Base-by-base conservation (phyloP, 2,329 filamentous ascomycete species). In the Ceratocystis papillata region DNA sequence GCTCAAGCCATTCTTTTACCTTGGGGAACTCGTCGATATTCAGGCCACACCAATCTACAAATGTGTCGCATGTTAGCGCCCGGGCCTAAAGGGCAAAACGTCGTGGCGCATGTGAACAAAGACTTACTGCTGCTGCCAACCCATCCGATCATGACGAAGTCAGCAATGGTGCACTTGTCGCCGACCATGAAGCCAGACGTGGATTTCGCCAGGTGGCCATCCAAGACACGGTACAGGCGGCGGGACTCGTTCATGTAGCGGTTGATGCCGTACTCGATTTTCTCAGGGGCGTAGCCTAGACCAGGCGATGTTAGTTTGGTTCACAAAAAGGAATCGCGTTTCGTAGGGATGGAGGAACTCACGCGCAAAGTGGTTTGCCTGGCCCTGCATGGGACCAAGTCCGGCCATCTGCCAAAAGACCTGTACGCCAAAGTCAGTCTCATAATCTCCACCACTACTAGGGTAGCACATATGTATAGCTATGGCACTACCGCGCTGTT, bases 121-220 rank as follows among this genome's bases (percentile, higher is more conserved):
- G 3, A 76, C 77, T 69, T 73, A 83, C 81, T 74, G 45, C 77
- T 74, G 15, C 74, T 64, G 3, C 84, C 79, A 3, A 93, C 80
- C 90, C 90, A 95, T 30, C 89, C 89, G 82, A 87, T 91, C 74
- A 84, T 83, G 53, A 89, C 80, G 68, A 96, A 88, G 74, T 96
- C 91, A 1, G 89, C 90, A 70, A 89, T 84, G 55, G 87, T 90
- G 68, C 81, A 78, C 69, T 83, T 83, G 73, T 89, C 83, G 45
- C 88, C 88, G 57, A 87, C 85, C 12, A 87, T 75, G 73, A 80
- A 87, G 12, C 81, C 82, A 0, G 79, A 82, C 2, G 75, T 73
- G 4, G 80, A 80, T 71, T 80, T 79, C 69, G 77, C 74, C 55
- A 96, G 82, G 65, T 91, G 85, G 61, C 81, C 83, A 72, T 96